Evolutionary conservation across 441 rosid species (phyloP).

Genomic region (Biscutella laevigata): DNA sequence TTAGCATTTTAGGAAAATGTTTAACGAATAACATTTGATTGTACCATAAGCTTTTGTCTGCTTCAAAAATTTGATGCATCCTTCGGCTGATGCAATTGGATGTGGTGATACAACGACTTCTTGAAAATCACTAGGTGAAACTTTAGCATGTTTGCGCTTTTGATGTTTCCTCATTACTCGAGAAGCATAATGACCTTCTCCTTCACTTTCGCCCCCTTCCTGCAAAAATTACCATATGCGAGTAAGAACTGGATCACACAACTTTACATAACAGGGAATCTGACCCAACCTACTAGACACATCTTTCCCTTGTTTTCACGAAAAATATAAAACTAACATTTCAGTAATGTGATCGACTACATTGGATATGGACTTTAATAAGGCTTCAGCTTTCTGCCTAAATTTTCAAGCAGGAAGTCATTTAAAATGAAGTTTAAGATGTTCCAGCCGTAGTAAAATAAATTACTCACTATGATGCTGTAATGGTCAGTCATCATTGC

Average conservation of each 20-base stretch:
- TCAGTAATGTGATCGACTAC: not conserved
- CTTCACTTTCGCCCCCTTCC: constrained; percentile 74
- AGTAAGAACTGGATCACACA: not conserved
- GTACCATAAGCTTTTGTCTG: constrained; percentile 55
- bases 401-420: not conserved
- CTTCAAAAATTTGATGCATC: constrained; percentile 69
- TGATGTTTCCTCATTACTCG: constrained; percentile 35
- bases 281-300: not conserved
- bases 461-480: constrained; percentile 54
- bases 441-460: not conserved
- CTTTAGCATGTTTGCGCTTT: constrained; percentile 56
- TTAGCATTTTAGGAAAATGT: constrained; percentile 3
- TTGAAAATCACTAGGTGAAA: constrained; percentile 29
- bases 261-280: not conserved
- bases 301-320: not conserved
- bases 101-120: constrained; percentile 39
- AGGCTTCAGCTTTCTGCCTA: constrained; percentile 3
- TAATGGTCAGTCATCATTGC: constrained; percentile 99
- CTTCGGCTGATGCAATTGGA: constrained; percentile 42
- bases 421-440: not conserved
- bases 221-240: constrained; percentile 24
- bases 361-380: not conserved
- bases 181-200: constrained; percentile 49
- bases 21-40: not conserved
- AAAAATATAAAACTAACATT: not conserved